These are phyloP conservation scores for Boletus smithii DNA, from an alignment of 1,284 basidiomycete genomes.

Conservation along the genomic window DNA sequence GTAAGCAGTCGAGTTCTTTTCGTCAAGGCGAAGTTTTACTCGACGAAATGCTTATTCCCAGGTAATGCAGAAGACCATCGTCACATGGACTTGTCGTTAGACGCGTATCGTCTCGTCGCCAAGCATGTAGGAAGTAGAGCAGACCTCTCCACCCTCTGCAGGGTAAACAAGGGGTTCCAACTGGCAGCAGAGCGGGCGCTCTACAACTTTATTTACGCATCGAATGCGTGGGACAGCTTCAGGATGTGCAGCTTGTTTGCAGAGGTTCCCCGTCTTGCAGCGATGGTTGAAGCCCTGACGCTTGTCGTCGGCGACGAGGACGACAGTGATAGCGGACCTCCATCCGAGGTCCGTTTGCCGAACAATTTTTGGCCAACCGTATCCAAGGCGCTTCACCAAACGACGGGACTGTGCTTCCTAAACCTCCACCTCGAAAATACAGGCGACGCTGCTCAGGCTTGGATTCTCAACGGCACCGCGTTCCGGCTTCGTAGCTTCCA, in stretches of 20 bases:
- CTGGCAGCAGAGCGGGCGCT: constrained; percentile 52
- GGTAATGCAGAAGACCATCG: constrained; percentile 14
- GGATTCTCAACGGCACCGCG: constrained; percentile 47
- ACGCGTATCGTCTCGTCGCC: constrained; percentile 55
- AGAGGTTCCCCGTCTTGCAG: constrained; percentile 43
- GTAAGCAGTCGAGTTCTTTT: constrained; percentile 10
- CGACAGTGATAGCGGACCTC: not conserved
- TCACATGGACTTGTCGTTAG: constrained; percentile 55
- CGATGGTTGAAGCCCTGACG: constrained; percentile 51
- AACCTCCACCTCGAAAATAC: constrained; percentile 40
- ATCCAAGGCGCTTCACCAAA: constrained; percentile 45
- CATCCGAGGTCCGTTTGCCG: constrained; percentile 20
- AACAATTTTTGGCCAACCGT: constrained; percentile 49
- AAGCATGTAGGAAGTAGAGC: constrained; percentile 46
- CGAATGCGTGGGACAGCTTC: constrained; percentile 37
- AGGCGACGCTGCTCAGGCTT: constrained; percentile 43
- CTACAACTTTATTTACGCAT: constrained; percentile 55
- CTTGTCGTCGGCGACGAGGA: constrained; percentile 35
- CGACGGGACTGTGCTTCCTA: constrained; percentile 47
- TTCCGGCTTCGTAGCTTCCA: constrained; percentile 58
- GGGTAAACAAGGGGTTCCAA: constrained; percentile 54
- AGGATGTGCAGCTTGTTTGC: constrained; percentile 48
- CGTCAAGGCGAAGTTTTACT: not conserved
- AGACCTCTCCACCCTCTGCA: constrained; percentile 54
- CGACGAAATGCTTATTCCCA: constrained; percentile 2